phyloP scores from a whole-genome alignment of 441 rosid species.

The Raphanus hybrid region DNA sequence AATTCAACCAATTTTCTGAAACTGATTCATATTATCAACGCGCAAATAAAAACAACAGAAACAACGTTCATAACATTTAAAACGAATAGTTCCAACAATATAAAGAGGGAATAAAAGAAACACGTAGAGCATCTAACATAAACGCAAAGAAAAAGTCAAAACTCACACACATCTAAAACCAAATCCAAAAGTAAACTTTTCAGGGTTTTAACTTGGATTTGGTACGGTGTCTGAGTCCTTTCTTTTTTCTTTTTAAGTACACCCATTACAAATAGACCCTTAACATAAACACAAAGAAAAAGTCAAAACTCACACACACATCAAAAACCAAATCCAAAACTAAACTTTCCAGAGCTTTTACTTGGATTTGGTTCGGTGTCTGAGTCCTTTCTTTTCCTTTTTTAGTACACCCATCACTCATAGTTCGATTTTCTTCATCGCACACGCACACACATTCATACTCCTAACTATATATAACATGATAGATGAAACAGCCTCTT shows the following conservation, averaged over 20 bases:
- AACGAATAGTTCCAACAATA: background rate
- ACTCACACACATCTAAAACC: constrained; percentile 42
- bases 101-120: background rate
- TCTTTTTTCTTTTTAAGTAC: background rate
- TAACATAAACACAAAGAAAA: background rate
- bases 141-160: constrained; percentile 14
- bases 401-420: background rate
- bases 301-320: constrained; percentile 43
- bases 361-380: constrained; percentile 45
- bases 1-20: background rate
- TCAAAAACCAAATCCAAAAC: constrained; percentile 44
- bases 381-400: constrained; percentile 33
- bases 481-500: constrained; percentile 4
- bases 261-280: background rate
- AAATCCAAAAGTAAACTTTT: constrained; percentile 34
- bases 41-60: background rate
- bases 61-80: too few relatives aligned
- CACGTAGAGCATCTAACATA: background rate
- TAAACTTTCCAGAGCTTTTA: background rate
- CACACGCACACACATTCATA: constrained; percentile 19
- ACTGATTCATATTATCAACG: background rate
- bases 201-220: constrained; percentile 28
- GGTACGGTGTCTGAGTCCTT: constrained; percentile 44
- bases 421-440: background rate
- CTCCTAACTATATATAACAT: background rate